These are phyloP conservation scores for Claviceps pazoutovae DNA, from an alignment of 2,329 filamentous ascomycete genomes.

Conservation along the genomic window DNA sequence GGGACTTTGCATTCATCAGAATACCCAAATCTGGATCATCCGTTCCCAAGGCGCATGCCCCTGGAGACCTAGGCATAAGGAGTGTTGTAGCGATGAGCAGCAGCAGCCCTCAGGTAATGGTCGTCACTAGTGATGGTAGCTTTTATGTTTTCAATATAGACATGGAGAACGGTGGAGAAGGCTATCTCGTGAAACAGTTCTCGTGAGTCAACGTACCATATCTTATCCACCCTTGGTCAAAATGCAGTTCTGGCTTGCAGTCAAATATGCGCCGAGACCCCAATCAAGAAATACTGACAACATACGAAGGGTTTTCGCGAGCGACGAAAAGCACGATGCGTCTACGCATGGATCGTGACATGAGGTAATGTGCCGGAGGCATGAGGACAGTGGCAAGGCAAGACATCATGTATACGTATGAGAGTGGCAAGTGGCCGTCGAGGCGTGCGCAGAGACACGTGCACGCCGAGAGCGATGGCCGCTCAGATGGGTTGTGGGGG, in stretches of 20 bases:
- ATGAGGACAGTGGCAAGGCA: too few species aligned
- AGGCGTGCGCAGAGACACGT: too few species aligned
- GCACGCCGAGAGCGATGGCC: too few species aligned
- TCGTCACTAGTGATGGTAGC: slow-evolving; percentile 87
- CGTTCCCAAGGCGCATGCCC: slow-evolving; percentile 8
- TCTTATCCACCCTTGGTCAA: not conserved
- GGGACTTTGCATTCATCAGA: slow-evolving; percentile 95
- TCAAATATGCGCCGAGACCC: not conserved
- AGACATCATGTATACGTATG: too few species aligned
- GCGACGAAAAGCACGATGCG: slow-evolving; percentile 39
- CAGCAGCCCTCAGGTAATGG: slow-evolving; percentile 91
- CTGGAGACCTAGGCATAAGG: slow-evolving; percentile 34
- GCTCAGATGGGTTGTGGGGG: too few species aligned
- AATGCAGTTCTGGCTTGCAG: not conserved
- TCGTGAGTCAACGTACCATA: slow-evolving; percentile 47
- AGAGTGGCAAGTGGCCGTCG: too few species aligned
- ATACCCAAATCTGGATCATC: slow-evolving; percentile 48
- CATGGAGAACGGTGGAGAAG: slow-evolving; percentile 86
- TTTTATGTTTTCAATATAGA: slow-evolving; percentile 96
- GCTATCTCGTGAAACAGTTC: slow-evolving; percentile 79
- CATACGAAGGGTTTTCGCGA: slow-evolving; percentile 33
- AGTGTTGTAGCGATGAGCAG: slow-evolving; percentile 98
- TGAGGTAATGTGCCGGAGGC: too few species aligned
- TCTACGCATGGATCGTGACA: slow-evolving; percentile 25
- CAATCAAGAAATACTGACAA: slow-evolving; percentile 3